phyloP scores from a whole-genome alignment of 2,329 filamentous ascomycete genomes.

The Microsporum audouinii region DNA sequence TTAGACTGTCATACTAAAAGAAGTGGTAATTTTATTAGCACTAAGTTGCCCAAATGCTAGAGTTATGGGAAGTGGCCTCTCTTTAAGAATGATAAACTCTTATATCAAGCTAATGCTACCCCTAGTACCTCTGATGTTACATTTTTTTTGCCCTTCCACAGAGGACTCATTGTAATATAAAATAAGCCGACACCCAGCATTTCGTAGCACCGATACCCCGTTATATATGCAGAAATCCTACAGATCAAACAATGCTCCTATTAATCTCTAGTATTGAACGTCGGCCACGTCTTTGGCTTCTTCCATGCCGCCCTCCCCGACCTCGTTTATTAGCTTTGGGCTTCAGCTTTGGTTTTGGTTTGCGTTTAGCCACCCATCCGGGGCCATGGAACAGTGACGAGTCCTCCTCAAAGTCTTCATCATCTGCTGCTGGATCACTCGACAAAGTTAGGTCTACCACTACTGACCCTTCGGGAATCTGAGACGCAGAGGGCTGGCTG shows the following conservation, averaged over 20 bases:
- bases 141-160: no score
- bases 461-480: slow-evolving; percentile 14
- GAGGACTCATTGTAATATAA: neutral
- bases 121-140: no score
- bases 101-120: no score
- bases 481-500: neutral
- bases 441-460: slow-evolving; percentile 31
- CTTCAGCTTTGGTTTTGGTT: neutral
- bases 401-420: slow-evolving; percentile 20
- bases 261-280: neutral
- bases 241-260: neutral
- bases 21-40: no score
- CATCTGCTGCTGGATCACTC: slow-evolving; percentile 22
- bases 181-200: neutral
- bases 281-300: neutral
- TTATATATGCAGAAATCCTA: neutral
- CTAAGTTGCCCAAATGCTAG: no score
- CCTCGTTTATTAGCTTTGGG: neutral
- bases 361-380: slow-evolving; percentile 1
- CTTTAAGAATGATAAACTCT: no score
- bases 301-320: neutral
- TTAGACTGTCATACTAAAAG: no score
- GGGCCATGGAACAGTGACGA: neutral
- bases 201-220: neutral
- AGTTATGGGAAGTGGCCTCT: no score